Base-by-base conservation (phyloP, 495 filamentous ascomycete species). In the Xylaria castorea region DNA sequence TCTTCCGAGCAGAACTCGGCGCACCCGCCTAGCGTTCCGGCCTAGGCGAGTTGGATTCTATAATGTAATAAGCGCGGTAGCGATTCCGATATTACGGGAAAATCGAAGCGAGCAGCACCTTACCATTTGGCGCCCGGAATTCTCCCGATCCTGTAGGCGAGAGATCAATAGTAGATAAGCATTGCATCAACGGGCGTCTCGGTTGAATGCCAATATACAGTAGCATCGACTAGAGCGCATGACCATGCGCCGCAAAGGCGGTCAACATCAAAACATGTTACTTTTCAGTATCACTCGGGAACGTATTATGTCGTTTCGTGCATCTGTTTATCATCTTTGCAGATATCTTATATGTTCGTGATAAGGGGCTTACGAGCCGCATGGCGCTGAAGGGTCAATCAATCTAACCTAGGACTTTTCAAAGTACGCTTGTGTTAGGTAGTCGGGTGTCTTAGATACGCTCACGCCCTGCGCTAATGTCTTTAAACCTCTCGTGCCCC, bases 111-210 rank as follows among this genome's bases (percentile, higher is more conserved):
- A 68, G 6, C 44, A 61, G 27, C 51, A 60, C 53, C 8, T 16
- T 60, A 22, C 38, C 67, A 61, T 36, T 61, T 27, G 53, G 50
- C 34, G 53, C 53, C 67, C 38, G 25, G 68, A 53, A 14, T 44
- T 46, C 36, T 20, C 3, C 57, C 25, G 22, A 50, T 8, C 44
- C 22, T 55, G 46, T 55, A 34, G 32, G 34, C 53, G 25, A 61
- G 42, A 5, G n/a, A 61, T 69, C 51, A 61, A 58, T 58, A 32
- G 27, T 25, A 58, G 16, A 40, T 64, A 71, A 50, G 58, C 55
- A 48, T 16, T 70, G 55, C 68, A 61, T 48, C 34, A 42, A 46
- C 38, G 42, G n/a, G 40, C 68, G 20, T 40, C 68, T 70, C 42
- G 55, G 68, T 36, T 51, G 30, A 64, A 42, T 42, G 68, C 34